Conservation (phyloP, 768 basidiomycete species). For the Rhizopogon vinicolor region DNA sequence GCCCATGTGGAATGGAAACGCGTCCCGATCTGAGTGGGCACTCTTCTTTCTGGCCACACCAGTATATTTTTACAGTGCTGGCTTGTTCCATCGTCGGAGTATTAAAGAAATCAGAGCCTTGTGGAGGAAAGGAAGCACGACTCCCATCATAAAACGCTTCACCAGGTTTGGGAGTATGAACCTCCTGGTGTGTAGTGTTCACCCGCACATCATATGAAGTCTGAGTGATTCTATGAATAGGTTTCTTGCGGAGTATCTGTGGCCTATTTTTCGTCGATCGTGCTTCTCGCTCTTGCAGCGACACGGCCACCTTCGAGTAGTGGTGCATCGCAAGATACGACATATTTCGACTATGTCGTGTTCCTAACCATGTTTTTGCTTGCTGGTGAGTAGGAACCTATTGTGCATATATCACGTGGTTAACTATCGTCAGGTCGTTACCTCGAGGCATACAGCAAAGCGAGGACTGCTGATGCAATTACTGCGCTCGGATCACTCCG, state of each 20-base stretch:
- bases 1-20: constrained; percentile 62
- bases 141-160: constrained; percentile 52
- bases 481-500: constrained; percentile 61
- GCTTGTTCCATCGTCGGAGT: constrained; percentile 50
- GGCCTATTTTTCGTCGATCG: constrained; percentile 75
- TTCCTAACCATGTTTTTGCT: constrained; percentile 81
- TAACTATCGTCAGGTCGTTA: constrained; percentile 42
- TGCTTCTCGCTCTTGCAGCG: constrained; percentile 57
- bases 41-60: constrained; percentile 65
- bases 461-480: constrained; percentile 70
- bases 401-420: neutral
- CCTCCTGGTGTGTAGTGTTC: constrained; percentile 47
- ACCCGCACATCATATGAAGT: neutral
- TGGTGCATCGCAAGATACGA: constrained; percentile 47
- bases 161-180: constrained; percentile 85
- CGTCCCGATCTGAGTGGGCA: constrained; percentile 54
- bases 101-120: constrained; percentile 50
- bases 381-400: constrained; percentile 38
- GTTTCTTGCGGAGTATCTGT: constrained; percentile 66
- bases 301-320: constrained; percentile 30
- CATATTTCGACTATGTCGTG: constrained; percentile 80
- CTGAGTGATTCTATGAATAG: constrained; percentile 15
- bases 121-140: constrained; percentile 52
- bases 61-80: constrained; percentile 65
- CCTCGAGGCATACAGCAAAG: constrained; percentile 64